These are phyloP conservation scores for Dendrobium huoshanense DNA, from an alignment of 106 monocot genomes.

Conservation along the genomic window DNA sequence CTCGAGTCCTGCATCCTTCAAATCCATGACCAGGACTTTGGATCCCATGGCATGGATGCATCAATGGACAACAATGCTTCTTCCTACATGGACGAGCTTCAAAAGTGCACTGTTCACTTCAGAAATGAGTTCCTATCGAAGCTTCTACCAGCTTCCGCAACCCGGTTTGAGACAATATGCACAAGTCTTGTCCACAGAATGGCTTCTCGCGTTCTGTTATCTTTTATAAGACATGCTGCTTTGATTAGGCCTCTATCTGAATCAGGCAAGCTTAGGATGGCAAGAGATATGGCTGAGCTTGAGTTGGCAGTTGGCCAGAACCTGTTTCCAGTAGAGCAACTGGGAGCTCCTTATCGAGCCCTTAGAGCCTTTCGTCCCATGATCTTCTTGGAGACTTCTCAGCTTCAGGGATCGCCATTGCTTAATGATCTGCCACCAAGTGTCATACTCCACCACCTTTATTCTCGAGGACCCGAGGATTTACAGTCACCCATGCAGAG, in stretches of 20 bases:
- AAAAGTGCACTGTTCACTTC: constrained; percentile 58
- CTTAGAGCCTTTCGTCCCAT: constrained; percentile 78
- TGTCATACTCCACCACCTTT: constrained; percentile 83
- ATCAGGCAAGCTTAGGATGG: constrained; percentile 85
- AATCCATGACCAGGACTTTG: constrained; percentile 86
- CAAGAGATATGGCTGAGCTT: constrained; percentile 97
- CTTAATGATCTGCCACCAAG: constrained; percentile 68
- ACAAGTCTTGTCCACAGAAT: constrained; percentile 64
- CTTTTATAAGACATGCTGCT: constrained; percentile 83
- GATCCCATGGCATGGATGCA: constrained; percentile 29
- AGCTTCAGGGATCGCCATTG: constrained; percentile 54
- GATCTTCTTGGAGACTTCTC: constrained; percentile 75
- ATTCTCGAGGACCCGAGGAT: constrained; percentile 79
- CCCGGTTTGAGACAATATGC: constrained; percentile 64
- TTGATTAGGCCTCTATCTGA: constrained; percentile 90
- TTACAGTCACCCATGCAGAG: constrained; percentile 79
- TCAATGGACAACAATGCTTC: constrained; percentile 62
- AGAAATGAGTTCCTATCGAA: constrained; percentile 77
- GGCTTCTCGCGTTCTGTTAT: constrained; percentile 67
- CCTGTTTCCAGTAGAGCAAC: constrained; percentile 91
- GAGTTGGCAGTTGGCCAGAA: constrained; percentile 89
- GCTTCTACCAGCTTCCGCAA: constrained; percentile 53
- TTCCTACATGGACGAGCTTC: constrained; percentile 84
- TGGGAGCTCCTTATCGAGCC: constrained; percentile 78
- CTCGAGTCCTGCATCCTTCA: constrained; percentile 70